Conservation (phyloP, 1,284 basidiomycete species). For the Ganoderma boninense region DNA sequence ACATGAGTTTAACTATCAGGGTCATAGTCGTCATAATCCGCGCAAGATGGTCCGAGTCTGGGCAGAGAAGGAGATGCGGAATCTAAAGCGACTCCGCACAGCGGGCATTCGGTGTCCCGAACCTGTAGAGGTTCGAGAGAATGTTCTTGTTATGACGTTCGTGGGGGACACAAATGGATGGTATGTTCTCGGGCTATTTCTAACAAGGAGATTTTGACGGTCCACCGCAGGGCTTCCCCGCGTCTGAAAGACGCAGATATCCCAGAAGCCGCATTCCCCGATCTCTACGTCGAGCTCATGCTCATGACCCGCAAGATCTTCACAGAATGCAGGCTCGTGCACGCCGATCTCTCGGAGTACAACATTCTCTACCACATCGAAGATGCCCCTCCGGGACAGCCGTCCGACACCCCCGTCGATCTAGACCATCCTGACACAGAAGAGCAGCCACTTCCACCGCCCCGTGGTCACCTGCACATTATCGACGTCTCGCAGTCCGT, state of each 20-base stretch:
- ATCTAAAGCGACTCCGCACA: slow-evolving; percentile 84
- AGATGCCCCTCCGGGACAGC: slow-evolving; percentile 15
- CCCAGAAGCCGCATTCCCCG: slow-evolving; percentile 58
- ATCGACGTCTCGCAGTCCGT: slow-evolving; percentile 99
- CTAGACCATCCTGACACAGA: background rate
- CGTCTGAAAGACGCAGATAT: slow-evolving; percentile 89
- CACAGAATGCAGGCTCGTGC: slow-evolving; percentile 92
- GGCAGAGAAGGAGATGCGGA: slow-evolving; percentile 99
- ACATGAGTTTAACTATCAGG: background rate
- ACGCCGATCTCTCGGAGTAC: slow-evolving; percentile 98
- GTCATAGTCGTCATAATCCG: slow-evolving; percentile 82
- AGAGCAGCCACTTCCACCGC: slow-evolving; percentile 2
- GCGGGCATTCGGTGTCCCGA: slow-evolving; percentile 90
- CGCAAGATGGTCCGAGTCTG: slow-evolving; percentile 99
- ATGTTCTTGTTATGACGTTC: slow-evolving; percentile 97
- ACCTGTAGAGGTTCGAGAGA: slow-evolving; percentile 93
- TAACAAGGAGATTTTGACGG: background rate
- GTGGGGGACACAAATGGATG: slow-evolving; percentile 86
- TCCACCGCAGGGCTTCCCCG: slow-evolving; percentile 78
- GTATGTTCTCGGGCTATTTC: slow-evolving; percentile 50
- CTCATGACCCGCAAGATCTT: slow-evolving; percentile 88
- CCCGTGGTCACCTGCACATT: slow-evolving; percentile 79
- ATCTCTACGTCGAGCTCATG: slow-evolving; percentile 85
- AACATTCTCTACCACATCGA: slow-evolving; percentile 89
- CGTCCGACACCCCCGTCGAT: background rate